phyloP scores from a whole-genome alignment of 441 rosid species.

The Syzygium syzygioides region DNA sequence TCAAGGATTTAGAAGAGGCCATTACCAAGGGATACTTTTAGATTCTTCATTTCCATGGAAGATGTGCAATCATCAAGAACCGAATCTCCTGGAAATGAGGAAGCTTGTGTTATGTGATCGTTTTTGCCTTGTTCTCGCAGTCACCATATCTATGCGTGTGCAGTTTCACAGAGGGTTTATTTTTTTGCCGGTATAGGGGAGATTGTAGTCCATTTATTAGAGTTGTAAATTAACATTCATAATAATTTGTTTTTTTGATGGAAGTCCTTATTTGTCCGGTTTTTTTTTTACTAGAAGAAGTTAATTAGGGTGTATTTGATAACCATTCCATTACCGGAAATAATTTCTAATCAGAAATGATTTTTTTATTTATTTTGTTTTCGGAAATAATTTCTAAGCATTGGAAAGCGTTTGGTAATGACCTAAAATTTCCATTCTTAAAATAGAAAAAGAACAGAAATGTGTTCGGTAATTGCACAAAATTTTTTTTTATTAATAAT shows the following conservation, averaged over 20 bases:
- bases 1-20: conserved; percentile 80
- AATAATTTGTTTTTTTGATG: not conserved
- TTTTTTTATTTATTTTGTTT: too few species aligned
- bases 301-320: not conserved
- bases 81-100: not conserved
- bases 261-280: not conserved
- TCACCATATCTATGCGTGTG: not conserved
- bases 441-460: too few species aligned
- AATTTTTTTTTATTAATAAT: too few species aligned
- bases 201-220: not conserved
- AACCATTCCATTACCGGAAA: too few species aligned
- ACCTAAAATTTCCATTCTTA: too few species aligned
- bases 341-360: too few species aligned
- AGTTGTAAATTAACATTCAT: not conserved
- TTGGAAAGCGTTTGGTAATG: too few species aligned
- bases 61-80: not conserved
- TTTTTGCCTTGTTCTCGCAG: not conserved
- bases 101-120: too few species aligned
- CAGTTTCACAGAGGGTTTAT: not conserved
- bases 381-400: too few species aligned
- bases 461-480: too few species aligned
- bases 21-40: conserved; percentile 66
- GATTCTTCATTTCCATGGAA: not conserved
- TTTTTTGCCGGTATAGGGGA: not conserved
- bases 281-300: not conserved